Evolutionary conservation across 306 rosid genomes (phyloP), one percentile per base, ranked within the genome.

Genomic region (Abrus pulchellus): DNA sequence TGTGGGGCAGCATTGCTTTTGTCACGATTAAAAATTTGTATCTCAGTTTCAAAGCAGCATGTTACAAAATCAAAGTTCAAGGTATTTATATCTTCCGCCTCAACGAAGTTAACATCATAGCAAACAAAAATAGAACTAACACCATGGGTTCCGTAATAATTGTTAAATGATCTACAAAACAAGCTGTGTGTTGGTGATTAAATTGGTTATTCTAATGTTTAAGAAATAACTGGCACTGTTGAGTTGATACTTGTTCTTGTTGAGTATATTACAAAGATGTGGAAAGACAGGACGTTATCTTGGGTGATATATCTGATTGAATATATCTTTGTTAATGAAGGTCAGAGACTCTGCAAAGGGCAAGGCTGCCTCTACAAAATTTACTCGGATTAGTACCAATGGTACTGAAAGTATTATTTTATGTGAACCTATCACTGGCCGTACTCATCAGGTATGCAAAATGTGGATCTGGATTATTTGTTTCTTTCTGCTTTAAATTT

Each of bases 351-450:
- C 87, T 36, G 27, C 82, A 47, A 89, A 87, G 80, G 98, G 98
- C 76, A 92, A 92, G 86, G 43, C 86, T 57, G 92, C 97, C 72
- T 84, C 83, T 76, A 90, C 97, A 29, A 94, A 90, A 77, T 94
- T 92, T 86, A 90, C 88, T 38, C 85, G 93, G 86, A 83, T 94
- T 47, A 70, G 88, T 85, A 77, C 90, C 8, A 75, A 88, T 66
- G 97, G 97, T 57, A 82, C 86, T 75, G 91, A 89, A 20, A 89
- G 97, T 83, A 76, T 90, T 76, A 97, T 94, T 78, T 81, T 82
- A 78, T 94, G 97, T 50, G 91, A 94, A 75, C 98, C 98, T 11
- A 77, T 92, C 80, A 90, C 94, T 30, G 98, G 97, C 62, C 89
- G 98, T 59, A 92, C 94, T 68, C 98, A 90, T 89, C 97, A 94